Evolutionary conservation across 1,284 basidiomycete species (phyloP), one percentile per base, ranked within the genome.

Genomic region (Bothia castanella): DNA sequence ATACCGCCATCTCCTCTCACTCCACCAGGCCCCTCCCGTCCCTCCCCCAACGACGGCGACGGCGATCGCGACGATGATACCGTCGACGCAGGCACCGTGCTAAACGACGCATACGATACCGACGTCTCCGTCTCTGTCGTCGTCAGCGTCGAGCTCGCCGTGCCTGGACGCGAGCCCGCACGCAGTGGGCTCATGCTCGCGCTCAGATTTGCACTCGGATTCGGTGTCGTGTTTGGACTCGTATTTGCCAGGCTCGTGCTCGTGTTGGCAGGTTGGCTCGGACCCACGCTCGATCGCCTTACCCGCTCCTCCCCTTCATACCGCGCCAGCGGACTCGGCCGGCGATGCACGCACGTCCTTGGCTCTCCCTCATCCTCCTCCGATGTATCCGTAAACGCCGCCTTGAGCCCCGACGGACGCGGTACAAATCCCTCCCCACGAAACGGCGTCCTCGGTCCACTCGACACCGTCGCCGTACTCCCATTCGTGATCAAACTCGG

Each of bases 91-190:
- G 66, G 57, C 8, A 59, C n/a, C 1, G 63, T 56, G 20, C 59
- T 51, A 16, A 66, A 58, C 14, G 63, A 64, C 1, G 45, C 42
- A 20, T 67, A 64, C 1, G 63, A 69, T 8, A 27, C 52, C 16
- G 62, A 52, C 10, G 51, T 52, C 8, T 58, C 61, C 13, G 61
- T 62, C 1, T 9, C 25, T 9, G 49, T 56, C 21, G 43, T 8
- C 9, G 59, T 61, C 27, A 60, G 11, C 13, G 56, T 54, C 17
- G 61, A 62, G 17, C 49, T 53, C 11, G 60, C 37, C 10, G 61
- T 61, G 3, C 55, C 61, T 2, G 61, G 61, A 23, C 61, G 63
- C 20, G 56, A 52, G 32, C 29, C 36, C 16, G 21, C 20, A 13
- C 21, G 43, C 6, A 39, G 37, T 17, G 5, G 35, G n/a, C 35